phyloP scores from a whole-genome alignment of 805 yeast species.

The Candida germanica region DNA sequence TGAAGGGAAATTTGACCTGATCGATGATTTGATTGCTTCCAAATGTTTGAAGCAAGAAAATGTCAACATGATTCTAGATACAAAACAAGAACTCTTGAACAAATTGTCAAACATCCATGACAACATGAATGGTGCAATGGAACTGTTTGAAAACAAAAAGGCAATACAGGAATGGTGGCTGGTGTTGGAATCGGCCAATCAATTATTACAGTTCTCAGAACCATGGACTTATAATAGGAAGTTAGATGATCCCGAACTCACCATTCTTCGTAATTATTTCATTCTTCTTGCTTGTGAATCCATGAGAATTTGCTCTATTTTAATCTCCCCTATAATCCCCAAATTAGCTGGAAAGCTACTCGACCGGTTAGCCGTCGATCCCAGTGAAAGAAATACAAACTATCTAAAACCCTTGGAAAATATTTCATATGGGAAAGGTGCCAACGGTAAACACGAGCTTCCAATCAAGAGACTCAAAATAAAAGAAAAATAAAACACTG shows the following conservation, averaged over 20 bases:
- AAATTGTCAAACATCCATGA: constrained; percentile 33
- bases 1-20: constrained; percentile 18
- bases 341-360: constrained; percentile 52
- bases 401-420: constrained; percentile 58
- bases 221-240: constrained; percentile 65
- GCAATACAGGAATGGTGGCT: constrained; percentile 61
- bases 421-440: constrained; percentile 53
- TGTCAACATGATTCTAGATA: constrained; percentile 13
- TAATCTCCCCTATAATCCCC: constrained; percentile 75
- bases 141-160: constrained; percentile 48
- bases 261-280: constrained; percentile 41
- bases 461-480: constrained; percentile 38
- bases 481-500: too few relatives aligned
- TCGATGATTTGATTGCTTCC: constrained; percentile 20
- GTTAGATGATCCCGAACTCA: constrained; percentile 11
- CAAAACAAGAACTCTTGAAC: constrained; percentile 20
- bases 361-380: constrained; percentile 58
- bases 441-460: constrained; percentile 49
- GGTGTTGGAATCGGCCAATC: constrained; percentile 57
- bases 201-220: constrained; percentile 60
- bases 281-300: constrained; percentile 69
- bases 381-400: constrained; percentile 37
- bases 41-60: constrained; percentile 12
- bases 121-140: constrained; percentile 43
- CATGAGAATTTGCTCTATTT: constrained; percentile 61